Evolutionary conservation across 2,329 filamentous ascomycete genomes (phyloP).

Genomic region (Colletotrichum sansevieriae): DNA sequence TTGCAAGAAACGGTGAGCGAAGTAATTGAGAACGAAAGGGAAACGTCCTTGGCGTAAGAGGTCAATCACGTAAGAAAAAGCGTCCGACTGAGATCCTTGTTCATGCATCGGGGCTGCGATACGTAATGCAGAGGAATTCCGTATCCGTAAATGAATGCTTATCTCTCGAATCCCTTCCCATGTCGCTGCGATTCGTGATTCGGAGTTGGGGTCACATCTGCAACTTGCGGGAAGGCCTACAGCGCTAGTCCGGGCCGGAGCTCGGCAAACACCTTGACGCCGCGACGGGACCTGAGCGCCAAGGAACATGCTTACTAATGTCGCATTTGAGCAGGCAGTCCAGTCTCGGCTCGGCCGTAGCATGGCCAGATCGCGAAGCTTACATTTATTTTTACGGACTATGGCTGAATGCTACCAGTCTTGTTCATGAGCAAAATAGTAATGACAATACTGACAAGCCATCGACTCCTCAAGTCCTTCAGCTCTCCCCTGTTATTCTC

Average conservation of each 20-base stretch:
- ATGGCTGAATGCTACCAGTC: neutral
- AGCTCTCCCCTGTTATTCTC: neutral
- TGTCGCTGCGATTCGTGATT: neutral
- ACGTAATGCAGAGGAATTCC: neutral
- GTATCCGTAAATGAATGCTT: slow-evolving; percentile 12
- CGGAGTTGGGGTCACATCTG: neutral
- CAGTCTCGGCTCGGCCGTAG: no score
- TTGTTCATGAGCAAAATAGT: no score
- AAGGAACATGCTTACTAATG: no score
- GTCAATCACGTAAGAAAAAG: neutral
- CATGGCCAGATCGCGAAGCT: neutral
- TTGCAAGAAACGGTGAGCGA: neutral
- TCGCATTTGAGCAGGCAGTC: no score
- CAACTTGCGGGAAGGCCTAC: no score
- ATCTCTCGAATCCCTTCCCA: neutral
- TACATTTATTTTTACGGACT: neutral
- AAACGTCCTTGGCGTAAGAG: neutral
- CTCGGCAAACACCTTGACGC: no score
- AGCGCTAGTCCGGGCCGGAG: neutral
- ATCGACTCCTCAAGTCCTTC: neutral
- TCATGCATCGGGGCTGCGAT: neutral
- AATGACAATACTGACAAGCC: no score
- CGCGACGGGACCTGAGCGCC: no score
- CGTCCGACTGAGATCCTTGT: neutral
- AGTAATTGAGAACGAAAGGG: neutral